Evolutionary conservation across 1,284 basidiomycete genomes (phyloP).

Genomic region (Pterula multifida): DNA sequence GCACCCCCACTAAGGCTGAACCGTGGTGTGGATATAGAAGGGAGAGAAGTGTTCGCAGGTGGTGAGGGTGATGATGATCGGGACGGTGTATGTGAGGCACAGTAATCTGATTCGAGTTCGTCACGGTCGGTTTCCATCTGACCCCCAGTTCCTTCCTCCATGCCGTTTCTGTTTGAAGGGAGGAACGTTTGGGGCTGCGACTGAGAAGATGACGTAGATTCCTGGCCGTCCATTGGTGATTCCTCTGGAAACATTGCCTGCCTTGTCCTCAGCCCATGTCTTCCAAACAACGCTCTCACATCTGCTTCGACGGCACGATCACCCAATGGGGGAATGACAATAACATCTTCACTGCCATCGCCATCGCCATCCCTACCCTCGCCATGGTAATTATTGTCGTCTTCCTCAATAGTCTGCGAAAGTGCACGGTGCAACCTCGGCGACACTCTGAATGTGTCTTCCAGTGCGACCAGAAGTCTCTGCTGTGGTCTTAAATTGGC

Average conservation of each 20-base stretch:
- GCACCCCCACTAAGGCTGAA: neutral
- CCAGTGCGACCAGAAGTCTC: constrained; percentile 35
- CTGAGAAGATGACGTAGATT: constrained; percentile 2
- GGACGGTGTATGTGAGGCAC: constrained; percentile 32
- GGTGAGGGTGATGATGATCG: constrained; percentile 31
- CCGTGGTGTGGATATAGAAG: constrained; percentile 12
- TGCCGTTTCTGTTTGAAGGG: neutral
- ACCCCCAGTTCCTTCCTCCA: neutral
- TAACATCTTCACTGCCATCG: constrained; percentile 28
- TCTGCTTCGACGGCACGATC: constrained; percentile 49
- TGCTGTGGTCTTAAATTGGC: constrained; percentile 16
- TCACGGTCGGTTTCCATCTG: constrained; percentile 26
- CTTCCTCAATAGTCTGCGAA: constrained; percentile 1
- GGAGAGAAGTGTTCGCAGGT: constrained; percentile 14
- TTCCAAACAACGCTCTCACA: constrained; percentile 40
- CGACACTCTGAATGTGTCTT: constrained; percentile 44
- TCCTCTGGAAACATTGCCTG: constrained; percentile 11
- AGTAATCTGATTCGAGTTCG: constrained; percentile 30
- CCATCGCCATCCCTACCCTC: constrained; percentile 19
- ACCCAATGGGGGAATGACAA: constrained; percentile 43
- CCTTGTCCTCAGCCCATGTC: constrained; percentile 29
- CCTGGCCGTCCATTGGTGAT: constrained; percentile 13
- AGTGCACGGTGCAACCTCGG: constrained; percentile 4
- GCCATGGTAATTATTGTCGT: constrained; percentile 1
- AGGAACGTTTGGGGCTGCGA: neutral